Evolutionary conservation across 176 grass and related monocot species (phyloP), one percentile per base, ranked within the genome.

Genomic region (Metroxylon sagu): DNA sequence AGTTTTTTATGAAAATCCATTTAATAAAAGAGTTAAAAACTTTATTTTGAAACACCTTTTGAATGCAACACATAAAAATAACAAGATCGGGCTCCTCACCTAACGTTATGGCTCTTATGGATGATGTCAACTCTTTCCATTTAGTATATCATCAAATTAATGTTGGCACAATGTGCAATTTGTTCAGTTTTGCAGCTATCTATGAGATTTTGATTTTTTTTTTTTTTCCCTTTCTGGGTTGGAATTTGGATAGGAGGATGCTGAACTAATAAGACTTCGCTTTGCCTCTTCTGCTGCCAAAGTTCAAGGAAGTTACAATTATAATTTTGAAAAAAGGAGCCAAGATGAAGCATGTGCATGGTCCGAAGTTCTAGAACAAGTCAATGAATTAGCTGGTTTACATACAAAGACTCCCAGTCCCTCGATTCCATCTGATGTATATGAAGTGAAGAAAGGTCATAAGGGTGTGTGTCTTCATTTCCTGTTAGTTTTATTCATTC

Each of bases 321-420:
- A 31, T 55, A 15, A 14, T 65, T 63, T 18, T 53, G 70, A 56
- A 76, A 69, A 62, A 50, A 68, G 53, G 21, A 57, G 54, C 5
- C 67, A 62, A 2, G 54, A 53, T 59, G 68, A 74, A 72, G 61
- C 71, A 65, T 52, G 71, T 31, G 61, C 59, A 52, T 74, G 66
- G 71, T 79, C 74, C 68, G 62, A 68, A 61, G 63, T 68, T 69
- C 27, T 57, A 12, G 81, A 79, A 73, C 78, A 89, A 61, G 67
- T 30, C 54, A 56, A 81, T 57, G 67, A 89, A 59, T 67, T 85
- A 30, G 59, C 26, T 48, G 71, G 60, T 78, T 60, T 65, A 23
- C 70, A 59, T 8, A 75, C 71, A 26, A 71, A 48, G 53, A 31
- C 43, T 43, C 52, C 3, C 29, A 74, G 73, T 31, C 26, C 19